A percentile compares a stretch with the other conserved stretches of the same genome.
Evolutionary conservation across 2,329 filamentous ascomycete genomes (phyloP).

Genomic region (Penicillium sp.): DNA sequence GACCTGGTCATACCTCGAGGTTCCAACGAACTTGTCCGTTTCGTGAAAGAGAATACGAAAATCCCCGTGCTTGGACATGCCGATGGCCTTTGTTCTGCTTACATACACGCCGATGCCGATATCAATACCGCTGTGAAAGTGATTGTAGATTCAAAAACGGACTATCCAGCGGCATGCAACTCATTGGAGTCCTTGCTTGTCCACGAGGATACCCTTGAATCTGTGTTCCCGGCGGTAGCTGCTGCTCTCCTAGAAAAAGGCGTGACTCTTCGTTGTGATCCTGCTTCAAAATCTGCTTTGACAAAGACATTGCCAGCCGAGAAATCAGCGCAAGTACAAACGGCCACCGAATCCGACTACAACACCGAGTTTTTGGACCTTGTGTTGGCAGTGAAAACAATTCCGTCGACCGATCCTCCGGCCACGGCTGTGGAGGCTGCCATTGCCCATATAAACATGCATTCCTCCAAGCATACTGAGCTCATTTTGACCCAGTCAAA

Average conservation of each 20-base stretch:
- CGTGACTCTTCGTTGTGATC: slow-evolving; percentile 80
- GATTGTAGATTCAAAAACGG: slow-evolving; percentile 86
- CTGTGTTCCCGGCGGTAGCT: slow-evolving; percentile 69
- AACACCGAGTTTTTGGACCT: slow-evolving; percentile 87
- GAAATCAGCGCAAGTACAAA: slow-evolving; percentile 55
- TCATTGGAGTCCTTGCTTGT: slow-evolving; percentile 88
- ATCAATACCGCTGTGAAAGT: slow-evolving; percentile 68
- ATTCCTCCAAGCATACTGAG: slow-evolving; percentile 94
- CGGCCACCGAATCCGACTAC: slow-evolving; percentile 70
- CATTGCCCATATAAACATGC: slow-evolving; percentile 82
- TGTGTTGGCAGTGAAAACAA: slow-evolving; percentile 77
- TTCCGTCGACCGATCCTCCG: slow-evolving; percentile 45
- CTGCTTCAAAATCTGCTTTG: slow-evolving; percentile 63
- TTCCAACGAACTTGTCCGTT: slow-evolving; percentile 83
- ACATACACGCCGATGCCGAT: slow-evolving; percentile 77
- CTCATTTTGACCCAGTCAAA: slow-evolving; percentile 73
- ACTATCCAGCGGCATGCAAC: slow-evolving; percentile 95
- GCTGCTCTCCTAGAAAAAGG: slow-evolving; percentile 70
- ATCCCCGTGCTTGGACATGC: slow-evolving; percentile 96
- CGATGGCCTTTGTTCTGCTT: slow-evolving; percentile 86
- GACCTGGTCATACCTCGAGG: slow-evolving; percentile 94
- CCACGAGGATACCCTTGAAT: slow-evolving; percentile 66
- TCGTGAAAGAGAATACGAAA: slow-evolving; percentile 85
- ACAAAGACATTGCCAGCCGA: slow-evolving; percentile 45
- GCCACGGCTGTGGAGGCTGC: slow-evolving; percentile 61